Evolutionary conservation across 441 rosid species (phyloP).

Genomic region (Erodium moschatum): DNA sequence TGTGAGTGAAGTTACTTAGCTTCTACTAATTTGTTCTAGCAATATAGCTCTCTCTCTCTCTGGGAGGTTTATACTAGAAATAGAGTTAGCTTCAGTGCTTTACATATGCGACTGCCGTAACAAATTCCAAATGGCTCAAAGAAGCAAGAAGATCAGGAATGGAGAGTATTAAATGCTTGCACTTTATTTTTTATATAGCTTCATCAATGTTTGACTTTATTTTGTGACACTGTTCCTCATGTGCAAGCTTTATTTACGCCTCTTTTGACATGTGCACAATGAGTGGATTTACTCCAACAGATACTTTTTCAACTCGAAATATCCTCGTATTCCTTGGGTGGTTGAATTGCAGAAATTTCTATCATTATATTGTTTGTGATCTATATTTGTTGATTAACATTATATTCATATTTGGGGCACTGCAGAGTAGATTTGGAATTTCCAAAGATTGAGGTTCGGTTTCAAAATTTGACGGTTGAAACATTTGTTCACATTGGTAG

Average conservation of each 20-base stretch:
- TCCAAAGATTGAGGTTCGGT: slow-evolving; percentile 87
- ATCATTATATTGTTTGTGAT: no score
- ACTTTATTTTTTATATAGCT: no score
- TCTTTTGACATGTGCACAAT: no score
- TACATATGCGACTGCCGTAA: neutral
- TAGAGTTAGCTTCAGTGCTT: neutral
- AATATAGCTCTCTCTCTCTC: neutral
- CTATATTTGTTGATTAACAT: neutral
- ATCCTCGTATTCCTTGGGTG: no score
- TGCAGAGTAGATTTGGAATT: slow-evolving; percentile 78
- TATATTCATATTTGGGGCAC: slow-evolving; percentile 14
- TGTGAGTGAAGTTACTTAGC: neutral
- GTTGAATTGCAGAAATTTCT: no score
- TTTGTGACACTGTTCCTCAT: no score
- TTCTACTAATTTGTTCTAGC: neutral
- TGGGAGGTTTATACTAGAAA: neutral
- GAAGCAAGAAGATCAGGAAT: neutral
- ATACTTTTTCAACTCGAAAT: neutral
- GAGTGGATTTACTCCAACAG: no score
- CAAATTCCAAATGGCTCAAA: neutral
- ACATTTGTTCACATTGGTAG: slow-evolving; percentile 89
- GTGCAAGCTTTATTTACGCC: no score
- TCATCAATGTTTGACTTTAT: neutral
- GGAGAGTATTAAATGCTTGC: neutral
- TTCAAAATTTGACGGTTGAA: slow-evolving; percentile 63